Evolutionary conservation across 1,284 basidiomycete genomes (phyloP).

Genomic region (Ustilago hordei): DNA sequence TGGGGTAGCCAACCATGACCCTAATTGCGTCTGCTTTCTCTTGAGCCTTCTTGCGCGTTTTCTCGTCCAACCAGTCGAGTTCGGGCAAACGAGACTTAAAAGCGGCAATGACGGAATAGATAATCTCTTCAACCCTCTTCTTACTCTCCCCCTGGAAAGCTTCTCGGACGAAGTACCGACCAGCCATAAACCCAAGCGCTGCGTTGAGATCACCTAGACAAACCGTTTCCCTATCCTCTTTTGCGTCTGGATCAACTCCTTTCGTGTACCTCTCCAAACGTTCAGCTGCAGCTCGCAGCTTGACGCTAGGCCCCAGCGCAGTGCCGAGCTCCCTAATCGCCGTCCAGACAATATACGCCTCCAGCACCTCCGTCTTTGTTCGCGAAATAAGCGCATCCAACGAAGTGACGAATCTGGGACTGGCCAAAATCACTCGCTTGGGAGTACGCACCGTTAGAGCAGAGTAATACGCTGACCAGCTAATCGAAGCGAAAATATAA

Average conservation of each 20-base stretch:
- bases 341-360: slow-evolving; percentile 80
- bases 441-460: slow-evolving; percentile 76
- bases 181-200: slow-evolving; percentile 73
- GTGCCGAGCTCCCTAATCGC: slow-evolving; percentile 60
- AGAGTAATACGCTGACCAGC: slow-evolving; percentile 85
- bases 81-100: slow-evolving; percentile 84
- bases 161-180: slow-evolving; percentile 81
- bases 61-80: slow-evolving; percentile 91
- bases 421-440: slow-evolving; percentile 79
- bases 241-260: slow-evolving; percentile 87
- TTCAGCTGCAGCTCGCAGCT: slow-evolving; percentile 57
- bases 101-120: slow-evolving; percentile 84
- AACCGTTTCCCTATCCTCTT: slow-evolving; percentile 81
- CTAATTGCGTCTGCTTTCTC: slow-evolving; percentile 86
- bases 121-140: slow-evolving; percentile 84
- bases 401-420: slow-evolving; percentile 81
- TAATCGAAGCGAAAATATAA: slow-evolving; percentile 77
- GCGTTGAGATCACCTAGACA: slow-evolving; percentile 71
- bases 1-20: slow-evolving; percentile 89
- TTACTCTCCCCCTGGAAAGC: slow-evolving; percentile 86
- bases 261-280: slow-evolving; percentile 80
- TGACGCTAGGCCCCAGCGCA: slow-evolving; percentile 68
- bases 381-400: slow-evolving; percentile 79
- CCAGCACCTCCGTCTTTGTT: slow-evolving; percentile 80
- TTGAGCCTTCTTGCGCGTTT: slow-evolving; percentile 83